A percentile compares a stretch with the other conserved stretches of the same genome.
These are phyloP conservation scores for Borovskyia barvae DNA, from an alignment of 208 protist species.

Conservation along the genomic window DNA sequence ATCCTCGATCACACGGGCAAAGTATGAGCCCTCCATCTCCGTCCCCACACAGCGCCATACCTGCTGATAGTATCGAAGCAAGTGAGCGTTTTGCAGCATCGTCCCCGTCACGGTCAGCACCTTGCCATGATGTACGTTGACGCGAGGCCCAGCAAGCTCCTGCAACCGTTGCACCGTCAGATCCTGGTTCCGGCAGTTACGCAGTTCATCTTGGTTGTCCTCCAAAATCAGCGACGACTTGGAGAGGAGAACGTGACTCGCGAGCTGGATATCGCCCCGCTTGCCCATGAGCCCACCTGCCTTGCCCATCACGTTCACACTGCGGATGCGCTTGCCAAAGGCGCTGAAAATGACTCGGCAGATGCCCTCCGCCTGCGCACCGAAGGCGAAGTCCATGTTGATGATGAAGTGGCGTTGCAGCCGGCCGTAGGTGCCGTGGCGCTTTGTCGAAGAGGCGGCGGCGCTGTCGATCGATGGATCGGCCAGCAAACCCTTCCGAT, in stretches of 20 bases:
- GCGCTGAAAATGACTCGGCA: slow-evolving; percentile 73
- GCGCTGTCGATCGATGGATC: neutral
- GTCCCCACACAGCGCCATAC: slow-evolving; percentile 82
- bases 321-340: slow-evolving; percentile 81
- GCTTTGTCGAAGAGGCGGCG: neutral
- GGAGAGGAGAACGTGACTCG: slow-evolving; percentile 80
- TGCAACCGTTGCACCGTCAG: slow-evolving; percentile 47
- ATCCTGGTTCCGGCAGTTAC: slow-evolving; percentile 79
- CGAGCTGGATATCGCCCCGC: slow-evolving; percentile 87
- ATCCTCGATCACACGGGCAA: slow-evolving; percentile 81
- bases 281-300: slow-evolving; percentile 83
- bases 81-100: slow-evolving; percentile 81
- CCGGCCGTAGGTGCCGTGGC: slow-evolving; percentile 19
- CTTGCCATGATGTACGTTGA: slow-evolving; percentile 67
- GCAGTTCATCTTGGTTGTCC: slow-evolving; percentile 83
- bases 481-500: neutral
- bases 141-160: slow-evolving; percentile 49
- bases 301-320: slow-evolving; percentile 88
- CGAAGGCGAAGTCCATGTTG: slow-evolving; percentile 93
- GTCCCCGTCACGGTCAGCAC: slow-evolving; percentile 85
- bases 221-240: slow-evolving; percentile 84
- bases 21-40: slow-evolving; percentile 91
- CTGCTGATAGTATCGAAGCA: slow-evolving; percentile 81
- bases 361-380: slow-evolving; percentile 86
- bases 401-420: slow-evolving; percentile 77